These are phyloP conservation scores for Irpex rosettiformis DNA, from an alignment of 1,284 basidiomycete genomes.

Conservation along the genomic window DNA sequence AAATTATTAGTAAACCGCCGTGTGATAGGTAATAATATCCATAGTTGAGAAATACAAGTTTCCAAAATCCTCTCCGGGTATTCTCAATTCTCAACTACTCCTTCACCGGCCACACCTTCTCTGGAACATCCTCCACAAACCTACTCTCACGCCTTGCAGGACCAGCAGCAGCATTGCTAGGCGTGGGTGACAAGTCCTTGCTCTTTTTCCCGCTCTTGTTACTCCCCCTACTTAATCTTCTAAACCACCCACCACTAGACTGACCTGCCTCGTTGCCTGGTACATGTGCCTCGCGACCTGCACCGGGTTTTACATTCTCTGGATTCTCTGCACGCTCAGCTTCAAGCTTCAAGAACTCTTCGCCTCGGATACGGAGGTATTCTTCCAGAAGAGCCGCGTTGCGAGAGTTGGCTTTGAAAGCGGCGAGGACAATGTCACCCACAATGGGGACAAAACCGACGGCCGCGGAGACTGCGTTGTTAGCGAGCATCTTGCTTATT, in stretches of 20 bases:
- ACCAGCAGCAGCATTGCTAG: background rate
- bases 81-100: slow-evolving; percentile 1
- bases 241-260: slow-evolving; percentile 21
- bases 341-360: slow-evolving; percentile 53
- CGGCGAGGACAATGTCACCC: slow-evolving; percentile 75
- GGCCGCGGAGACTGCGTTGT: slow-evolving; percentile 72
- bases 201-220: slow-evolving; percentile 14
- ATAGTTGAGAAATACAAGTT: background rate
- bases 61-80: background rate
- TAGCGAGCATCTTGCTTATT: slow-evolving; percentile 69
- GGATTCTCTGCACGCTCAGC: slow-evolving; percentile 34
- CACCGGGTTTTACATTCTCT: slow-evolving; percentile 48
- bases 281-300: slow-evolving; percentile 35
- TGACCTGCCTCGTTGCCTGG: slow-evolving; percentile 19
- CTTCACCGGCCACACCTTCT: background rate
- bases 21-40: background rate
- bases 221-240: slow-evolving; percentile 17
- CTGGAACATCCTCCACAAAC: slow-evolving; percentile 16
- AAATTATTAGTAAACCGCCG: background rate
- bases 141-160: slow-evolving; percentile 12
- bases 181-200: slow-evolving; percentile 6
- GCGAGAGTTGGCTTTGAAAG: slow-evolving; percentile 86
- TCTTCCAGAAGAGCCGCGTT: slow-evolving; percentile 80
- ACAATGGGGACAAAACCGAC: slow-evolving; percentile 77
- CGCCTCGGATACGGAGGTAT: slow-evolving; percentile 64